Conservation (phyloP, 208 protist genomes). For the Wallacemonas collosoma region DNA sequence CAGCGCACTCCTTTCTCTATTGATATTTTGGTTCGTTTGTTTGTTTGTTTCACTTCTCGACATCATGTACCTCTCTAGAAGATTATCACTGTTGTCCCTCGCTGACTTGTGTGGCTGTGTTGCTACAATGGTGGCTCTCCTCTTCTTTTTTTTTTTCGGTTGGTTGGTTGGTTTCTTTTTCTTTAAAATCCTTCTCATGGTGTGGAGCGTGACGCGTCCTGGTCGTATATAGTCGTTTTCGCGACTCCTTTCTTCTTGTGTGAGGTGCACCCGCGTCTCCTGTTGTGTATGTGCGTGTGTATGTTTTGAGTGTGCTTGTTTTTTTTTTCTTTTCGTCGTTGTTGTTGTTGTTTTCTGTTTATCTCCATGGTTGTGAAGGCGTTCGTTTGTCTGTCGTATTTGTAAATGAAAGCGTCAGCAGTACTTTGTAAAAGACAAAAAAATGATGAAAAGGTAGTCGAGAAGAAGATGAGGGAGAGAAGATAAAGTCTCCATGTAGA, state of each 20-base stretch:
- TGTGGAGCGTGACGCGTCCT: too few species aligned
- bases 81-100: too few species aligned
- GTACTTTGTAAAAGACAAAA: background rate
- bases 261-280: background rate
- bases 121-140: too few species aligned
- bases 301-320: conserved; percentile 5
- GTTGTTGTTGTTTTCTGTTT: conserved; percentile 15
- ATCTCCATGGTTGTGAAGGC: conserved; percentile 15
- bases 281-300: background rate
- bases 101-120: too few species aligned
- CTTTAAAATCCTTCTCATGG: too few species aligned
- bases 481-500: too few species aligned
- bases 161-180: background rate
- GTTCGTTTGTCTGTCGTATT: conserved; percentile 5
- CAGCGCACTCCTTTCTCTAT: too few species aligned
- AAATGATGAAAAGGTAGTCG: background rate
- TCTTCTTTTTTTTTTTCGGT: conserved; percentile 3
- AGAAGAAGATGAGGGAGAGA: background rate
- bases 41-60: background rate
- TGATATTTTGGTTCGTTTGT: conserved; percentile 8
- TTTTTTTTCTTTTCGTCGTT: conserved; percentile 24
- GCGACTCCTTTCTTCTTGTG: background rate
- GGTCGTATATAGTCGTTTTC: background rate
- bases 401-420: background rate
- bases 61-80: too few species aligned